Evolutionary conservation across 192 early-diverging fungal genomes (phyloP).

Genomic region (Linnemannia hyalina): DNA sequence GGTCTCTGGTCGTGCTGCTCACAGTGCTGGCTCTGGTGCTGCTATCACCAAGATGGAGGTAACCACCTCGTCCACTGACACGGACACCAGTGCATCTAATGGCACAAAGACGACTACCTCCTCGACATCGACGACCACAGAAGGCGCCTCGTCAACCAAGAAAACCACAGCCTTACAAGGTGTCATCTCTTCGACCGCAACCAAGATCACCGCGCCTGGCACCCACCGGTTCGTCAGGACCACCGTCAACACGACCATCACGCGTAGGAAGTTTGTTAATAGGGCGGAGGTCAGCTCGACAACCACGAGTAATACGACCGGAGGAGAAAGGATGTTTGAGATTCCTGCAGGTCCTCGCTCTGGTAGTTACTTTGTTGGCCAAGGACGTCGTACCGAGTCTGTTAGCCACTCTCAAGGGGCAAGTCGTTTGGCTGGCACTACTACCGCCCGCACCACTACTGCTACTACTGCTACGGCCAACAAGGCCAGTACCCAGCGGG

Average conservation of each 20-base stretch:
- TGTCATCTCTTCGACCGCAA: background rate
- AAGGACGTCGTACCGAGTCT: slow-evolving; percentile 17
- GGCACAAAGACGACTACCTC: background rate
- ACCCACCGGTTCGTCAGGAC: slow-evolving; percentile 41
- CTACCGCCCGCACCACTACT: background rate
- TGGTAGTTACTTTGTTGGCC: slow-evolving; percentile 34
- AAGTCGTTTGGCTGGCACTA: slow-evolving; percentile 17
- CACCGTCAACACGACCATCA: slow-evolving; percentile 47
- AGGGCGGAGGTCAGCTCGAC: slow-evolving; percentile 24
- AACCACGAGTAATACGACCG: slow-evolving; percentile 21
- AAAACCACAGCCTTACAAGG: background rate
- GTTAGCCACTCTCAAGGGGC: slow-evolving; percentile 15
- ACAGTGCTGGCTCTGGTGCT: background rate
- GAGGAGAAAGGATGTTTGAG: slow-evolving; percentile 50
- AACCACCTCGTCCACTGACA: background rate
- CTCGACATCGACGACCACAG: background rate
- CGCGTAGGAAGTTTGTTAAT: slow-evolving; percentile 39
- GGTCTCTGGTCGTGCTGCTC: background rate
- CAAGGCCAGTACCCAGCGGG: background rate
- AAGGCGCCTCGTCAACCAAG: background rate
- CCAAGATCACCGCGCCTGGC: slow-evolving; percentile 36
- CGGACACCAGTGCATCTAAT: background rate
- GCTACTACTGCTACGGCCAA: background rate
- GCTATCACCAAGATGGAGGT: background rate
- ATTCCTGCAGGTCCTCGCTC: slow-evolving; percentile 38